These are phyloP conservation scores for Neonothopanus nambi DNA, from an alignment of 1,284 basidiomycete species.

Conservation along the genomic window DNA sequence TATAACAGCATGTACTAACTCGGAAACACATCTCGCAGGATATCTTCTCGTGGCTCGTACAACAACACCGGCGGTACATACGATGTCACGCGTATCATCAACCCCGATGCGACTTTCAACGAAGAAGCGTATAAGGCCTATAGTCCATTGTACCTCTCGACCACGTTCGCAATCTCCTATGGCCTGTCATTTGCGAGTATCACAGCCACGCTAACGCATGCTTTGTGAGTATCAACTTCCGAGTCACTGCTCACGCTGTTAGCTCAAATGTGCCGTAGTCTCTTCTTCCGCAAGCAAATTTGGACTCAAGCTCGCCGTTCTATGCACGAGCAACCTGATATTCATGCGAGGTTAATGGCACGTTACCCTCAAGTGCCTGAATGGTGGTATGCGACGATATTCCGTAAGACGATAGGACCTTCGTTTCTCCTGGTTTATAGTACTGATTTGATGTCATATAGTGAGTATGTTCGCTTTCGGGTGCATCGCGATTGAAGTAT, in stretches of 20 bases:
- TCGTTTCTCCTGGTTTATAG: not conserved
- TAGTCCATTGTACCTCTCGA: constrained; percentile 83
- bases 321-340: too few species aligned
- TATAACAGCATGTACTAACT: too few species aligned
- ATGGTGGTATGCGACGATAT: too few species aligned
- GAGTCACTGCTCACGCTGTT: too few species aligned
- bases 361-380: too few species aligned
- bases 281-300: constrained; percentile 78
- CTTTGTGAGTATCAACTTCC: too few species aligned
- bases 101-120: constrained; percentile 58
- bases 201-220: constrained; percentile 53
- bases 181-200: constrained; percentile 67
- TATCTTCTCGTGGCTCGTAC: constrained; percentile 54
- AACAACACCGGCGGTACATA: constrained; percentile 70
- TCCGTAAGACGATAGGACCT: too few species aligned
- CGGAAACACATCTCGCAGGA: constrained; percentile 31
- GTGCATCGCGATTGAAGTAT: constrained; percentile 68
- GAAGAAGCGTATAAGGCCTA: constrained; percentile 70
- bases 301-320: constrained; percentile 60
- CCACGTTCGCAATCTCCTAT: constrained; percentile 68
- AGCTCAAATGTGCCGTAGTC: too few species aligned
- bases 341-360: too few species aligned
- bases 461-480: constrained; percentile 48
- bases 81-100: constrained; percentile 71
- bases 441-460: not conserved